Conservation (phyloP, 1,139 yeast genomes). For the Hyphopichia fennica region DNA sequence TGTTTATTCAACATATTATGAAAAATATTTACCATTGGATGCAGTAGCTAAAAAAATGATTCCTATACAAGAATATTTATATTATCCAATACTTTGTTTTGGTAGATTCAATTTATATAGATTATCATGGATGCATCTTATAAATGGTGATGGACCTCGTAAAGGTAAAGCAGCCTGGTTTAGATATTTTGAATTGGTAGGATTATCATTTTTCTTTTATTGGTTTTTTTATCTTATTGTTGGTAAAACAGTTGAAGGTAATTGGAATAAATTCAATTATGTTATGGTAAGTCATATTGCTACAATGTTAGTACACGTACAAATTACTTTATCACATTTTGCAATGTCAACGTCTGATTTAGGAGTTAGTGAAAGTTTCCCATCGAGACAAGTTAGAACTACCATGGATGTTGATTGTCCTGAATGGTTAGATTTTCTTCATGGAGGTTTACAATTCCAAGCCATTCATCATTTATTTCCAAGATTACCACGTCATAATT, state of each 20-base stretch:
- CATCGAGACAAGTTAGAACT: conserved; percentile 79
- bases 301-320: conserved; percentile 90
- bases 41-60: conserved; percentile 57
- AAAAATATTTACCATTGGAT: conserved; percentile 66
- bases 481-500: conserved; percentile 82
- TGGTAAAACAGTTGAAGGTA: conserved; percentile 50
- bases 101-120: conserved; percentile 86
- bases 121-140: conserved; percentile 73
- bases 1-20: conserved; percentile 79
- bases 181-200: conserved; percentile 72
- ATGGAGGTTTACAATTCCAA: conserved; percentile 92
- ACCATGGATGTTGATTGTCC: conserved; percentile 97
- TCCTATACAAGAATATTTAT: conserved; percentile 66
- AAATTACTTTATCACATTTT: conserved; percentile 85
- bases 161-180: conserved; percentile 86
- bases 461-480: conserved; percentile 91
- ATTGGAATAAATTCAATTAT: conserved; percentile 53
- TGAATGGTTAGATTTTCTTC: conserved; percentile 85
- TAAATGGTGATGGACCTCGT: conserved; percentile 74
- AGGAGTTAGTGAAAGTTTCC: conserved; percentile 80
- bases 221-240: conserved; percentile 78
- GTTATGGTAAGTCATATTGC: conserved; percentile 74
- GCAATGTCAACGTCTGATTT: conserved; percentile 91
- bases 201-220: conserved; percentile 64
- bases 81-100: conserved; percentile 77